Base-by-base conservation (phyloP, 768 basidiomycete genomes). In the Cyclocybe aegerita region DNA sequence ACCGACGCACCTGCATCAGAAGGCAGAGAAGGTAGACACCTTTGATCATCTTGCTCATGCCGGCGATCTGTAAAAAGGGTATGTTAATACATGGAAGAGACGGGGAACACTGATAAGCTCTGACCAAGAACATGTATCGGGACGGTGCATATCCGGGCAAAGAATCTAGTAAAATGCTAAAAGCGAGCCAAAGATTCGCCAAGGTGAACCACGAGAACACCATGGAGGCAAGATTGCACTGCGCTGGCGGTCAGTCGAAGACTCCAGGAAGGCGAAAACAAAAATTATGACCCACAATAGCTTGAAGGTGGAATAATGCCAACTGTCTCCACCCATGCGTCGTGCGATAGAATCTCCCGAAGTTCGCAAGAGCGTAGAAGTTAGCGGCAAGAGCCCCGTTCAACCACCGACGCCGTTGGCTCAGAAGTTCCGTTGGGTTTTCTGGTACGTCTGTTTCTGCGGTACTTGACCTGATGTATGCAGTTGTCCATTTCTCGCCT, bases 291-390 rank as follows among this genome's bases (percentile, higher is more conserved):
- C 87, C 54, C 65, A 93, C 92, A 46, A 98, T 50, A 36, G 85
- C 94, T 70, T 98, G 96, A 42, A 99, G 61, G 63, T 98, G 95
- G 67, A 99, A 84, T 76, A 98, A 93, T 75, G 98, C 87, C 89
- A 98, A 91, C 63, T 95, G 85, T 55, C 96, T 79, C 46, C 90
- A 79, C 17, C 89, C 89, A 60, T 98, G 95, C 9, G 85, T 81
- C 17, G 90, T 92, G 58, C 78, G 80, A 70, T 97, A 98, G 45
- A 96, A 78, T 55, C 80, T 78, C 76, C 88, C 90, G 74, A 96
- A 98, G 70, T 96, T 90, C 62, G 92, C 88, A 14, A 97, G 70
- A 6, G 93, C 85, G 69, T 96, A 96, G 36, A 93, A 85, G 1
- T 90, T 91, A 10, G 93, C 93, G 39, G 93, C 92, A 59, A 97